phyloP scores from a whole-genome alignment of 495 filamentous ascomycete genomes.

The Penicillium parvum region DNA sequence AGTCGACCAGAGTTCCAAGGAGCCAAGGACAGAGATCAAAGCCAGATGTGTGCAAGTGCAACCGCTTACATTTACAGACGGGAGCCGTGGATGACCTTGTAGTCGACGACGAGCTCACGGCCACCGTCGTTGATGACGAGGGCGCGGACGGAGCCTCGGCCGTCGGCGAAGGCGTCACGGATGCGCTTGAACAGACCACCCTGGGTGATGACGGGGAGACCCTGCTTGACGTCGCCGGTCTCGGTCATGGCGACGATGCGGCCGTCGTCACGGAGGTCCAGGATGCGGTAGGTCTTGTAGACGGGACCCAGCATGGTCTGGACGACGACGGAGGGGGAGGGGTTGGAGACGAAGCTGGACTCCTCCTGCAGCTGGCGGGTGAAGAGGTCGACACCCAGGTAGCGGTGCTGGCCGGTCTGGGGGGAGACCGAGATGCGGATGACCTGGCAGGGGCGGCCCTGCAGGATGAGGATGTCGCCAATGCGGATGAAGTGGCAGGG shows the following conservation, averaged over 20 bases:
- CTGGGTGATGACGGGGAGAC: slow-evolving; percentile 88
- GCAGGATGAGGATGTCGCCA: slow-evolving; percentile 96
- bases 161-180: slow-evolving; percentile 79
- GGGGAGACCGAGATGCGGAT: slow-evolving; percentile 98
- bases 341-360: slow-evolving; percentile 96
- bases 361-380: slow-evolving; percentile 99
- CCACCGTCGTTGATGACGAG: slow-evolving; percentile 94
- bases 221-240: slow-evolving; percentile 96
- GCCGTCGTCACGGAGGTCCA: slow-evolving; percentile 90
- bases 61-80: slow-evolving; percentile 59
- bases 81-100: slow-evolving; percentile 90
- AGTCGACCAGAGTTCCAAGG: background rate
- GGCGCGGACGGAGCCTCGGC: slow-evolving; percentile 88
- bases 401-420: slow-evolving; percentile 98
- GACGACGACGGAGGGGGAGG: slow-evolving; percentile 89
- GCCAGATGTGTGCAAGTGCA: no score
- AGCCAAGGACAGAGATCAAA: background rate
- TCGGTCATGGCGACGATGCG: slow-evolving; percentile 77
- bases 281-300: slow-evolving; percentile 99
- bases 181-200: slow-evolving; percentile 79
- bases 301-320: slow-evolving; percentile 99
- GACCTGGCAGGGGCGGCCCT: slow-evolving; percentile 99
- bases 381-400: slow-evolving; percentile 99
- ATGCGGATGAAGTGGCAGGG: slow-evolving; percentile 99
- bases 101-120: slow-evolving; percentile 94